Percentiles rank a stretch among this genome's conserved stretches.
Conservation (phyloP, 2,329 filamentous ascomycete species). For the Neurospora sp. region DNA sequence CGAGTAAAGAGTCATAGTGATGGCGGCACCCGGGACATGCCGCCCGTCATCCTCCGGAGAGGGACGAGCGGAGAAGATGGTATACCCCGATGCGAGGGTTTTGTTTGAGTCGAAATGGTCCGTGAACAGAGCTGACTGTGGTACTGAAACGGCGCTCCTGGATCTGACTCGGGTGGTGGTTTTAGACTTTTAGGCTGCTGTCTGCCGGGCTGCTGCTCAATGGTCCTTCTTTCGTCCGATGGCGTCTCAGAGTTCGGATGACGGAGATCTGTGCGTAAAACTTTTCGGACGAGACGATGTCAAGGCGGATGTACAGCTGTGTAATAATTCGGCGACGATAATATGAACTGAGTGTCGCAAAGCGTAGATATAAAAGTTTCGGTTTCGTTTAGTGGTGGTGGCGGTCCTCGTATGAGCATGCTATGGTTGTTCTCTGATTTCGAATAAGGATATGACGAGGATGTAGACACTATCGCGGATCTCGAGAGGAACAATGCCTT, state of each 20-base stretch:
- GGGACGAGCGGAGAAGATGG: slow-evolving; percentile 44
- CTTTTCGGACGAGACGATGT: not conserved
- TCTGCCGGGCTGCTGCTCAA: not conserved
- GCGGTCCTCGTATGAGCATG: not conserved
- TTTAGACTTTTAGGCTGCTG: not conserved
- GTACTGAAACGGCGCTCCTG: not conserved
- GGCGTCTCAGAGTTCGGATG: not conserved
- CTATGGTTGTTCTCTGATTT: not conserved
- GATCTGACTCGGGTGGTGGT: not conserved
- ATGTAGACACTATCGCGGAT: not conserved
- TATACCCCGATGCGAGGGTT: not conserved
- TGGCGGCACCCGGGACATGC: slow-evolving; percentile 22
- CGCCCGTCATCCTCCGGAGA: slow-evolving; percentile 51
- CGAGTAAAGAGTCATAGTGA: slow-evolving; percentile 48
- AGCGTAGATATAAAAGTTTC: not conserved
- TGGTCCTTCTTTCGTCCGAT: not conserved
- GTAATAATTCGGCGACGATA: not conserved
- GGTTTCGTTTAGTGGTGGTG: not conserved
- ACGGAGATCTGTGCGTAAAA: not conserved
- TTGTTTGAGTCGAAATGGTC: not conserved
- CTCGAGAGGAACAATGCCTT: not conserved
- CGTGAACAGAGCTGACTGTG: not conserved
- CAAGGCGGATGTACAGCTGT: not conserved
- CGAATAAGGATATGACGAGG: not conserved
- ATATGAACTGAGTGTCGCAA: not conserved